Conservation (phyloP, 129 eudicot genomes). For the Lactuca sativa region DNA sequence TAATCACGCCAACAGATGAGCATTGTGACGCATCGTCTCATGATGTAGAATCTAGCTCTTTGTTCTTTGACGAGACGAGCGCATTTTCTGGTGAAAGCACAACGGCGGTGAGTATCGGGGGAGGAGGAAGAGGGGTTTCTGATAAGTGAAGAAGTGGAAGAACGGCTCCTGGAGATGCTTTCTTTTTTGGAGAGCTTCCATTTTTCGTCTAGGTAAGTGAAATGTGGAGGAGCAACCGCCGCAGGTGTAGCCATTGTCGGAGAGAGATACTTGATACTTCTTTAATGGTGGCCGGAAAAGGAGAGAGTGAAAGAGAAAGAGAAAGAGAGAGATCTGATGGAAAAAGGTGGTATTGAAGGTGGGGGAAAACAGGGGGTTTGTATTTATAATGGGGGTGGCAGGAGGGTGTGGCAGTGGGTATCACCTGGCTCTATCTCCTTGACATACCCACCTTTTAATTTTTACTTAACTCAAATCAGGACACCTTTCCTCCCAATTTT, state of each 20-base stretch:
- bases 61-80: slow-evolving; percentile 74
- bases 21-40: slow-evolving; percentile 80
- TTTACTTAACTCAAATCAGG: not conserved
- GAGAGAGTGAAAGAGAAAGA: not conserved
- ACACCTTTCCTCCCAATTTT: not conserved
- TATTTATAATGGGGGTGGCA: slow-evolving; percentile 46
- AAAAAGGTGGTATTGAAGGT: slow-evolving; percentile 7
- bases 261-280: too few species aligned
- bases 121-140: slow-evolving; percentile 24
- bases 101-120: slow-evolving; percentile 38
- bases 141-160: slow-evolving; percentile 33
- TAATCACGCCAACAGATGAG: slow-evolving; percentile 79
- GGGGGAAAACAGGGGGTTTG: slow-evolving; percentile 25
- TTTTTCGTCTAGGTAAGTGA: slow-evolving; percentile 48
- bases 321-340: slow-evolving; percentile 4
- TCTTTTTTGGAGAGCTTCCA: slow-evolving; percentile 65
- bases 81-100: slow-evolving; percentile 68
- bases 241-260: slow-evolving; percentile 18
- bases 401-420: slow-evolving; percentile 54
- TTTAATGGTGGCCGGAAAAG: slow-evolving; percentile 1
- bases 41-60: slow-evolving; percentile 77
- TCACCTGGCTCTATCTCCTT: slow-evolving; percentile 51
- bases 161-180: slow-evolving; percentile 43
- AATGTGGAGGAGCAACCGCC: slow-evolving; percentile 18
- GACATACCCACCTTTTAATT: slow-evolving; percentile 36